A percentile compares a stretch with the other conserved stretches of the same genome.
These are phyloP conservation scores for Clarireedia homoeocarpa DNA, from an alignment of 2,329 filamentous ascomycete species.

Conservation along the genomic window DNA sequence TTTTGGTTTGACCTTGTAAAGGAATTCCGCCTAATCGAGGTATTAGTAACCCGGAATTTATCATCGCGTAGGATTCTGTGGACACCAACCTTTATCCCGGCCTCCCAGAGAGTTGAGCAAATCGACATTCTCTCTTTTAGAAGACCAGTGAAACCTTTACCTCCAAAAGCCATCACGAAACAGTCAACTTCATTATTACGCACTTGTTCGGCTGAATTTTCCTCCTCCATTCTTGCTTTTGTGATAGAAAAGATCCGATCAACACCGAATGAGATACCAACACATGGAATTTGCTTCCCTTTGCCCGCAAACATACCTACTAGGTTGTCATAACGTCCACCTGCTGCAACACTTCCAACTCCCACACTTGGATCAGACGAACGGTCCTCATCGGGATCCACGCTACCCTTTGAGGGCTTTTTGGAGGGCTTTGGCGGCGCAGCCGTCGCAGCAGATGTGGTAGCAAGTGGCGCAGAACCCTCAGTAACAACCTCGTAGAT, in stretches of 20 bases:
- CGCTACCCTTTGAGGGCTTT: slow-evolving; percentile 40
- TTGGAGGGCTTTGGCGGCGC: slow-evolving; percentile 31
- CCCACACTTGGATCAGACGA: slow-evolving; percentile 74
- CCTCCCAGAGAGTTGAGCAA: slow-evolving; percentile 71
- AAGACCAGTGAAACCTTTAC: slow-evolving; percentile 74
- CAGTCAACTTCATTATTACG: slow-evolving; percentile 76
- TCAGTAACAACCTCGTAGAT: slow-evolving; percentile 76
- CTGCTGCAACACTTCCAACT: slow-evolving; percentile 82
- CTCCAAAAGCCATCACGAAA: slow-evolving; percentile 91
- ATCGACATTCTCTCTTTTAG: slow-evolving; percentile 79
- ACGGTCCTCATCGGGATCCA: slow-evolving; percentile 51
- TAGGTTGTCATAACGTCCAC: slow-evolving; percentile 85
- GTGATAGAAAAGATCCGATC: slow-evolving; percentile 93
- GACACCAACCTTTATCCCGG: slow-evolving; percentile 66
- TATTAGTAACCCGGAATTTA: slow-evolving; percentile 8
- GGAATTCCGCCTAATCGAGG: slow-evolving; percentile 61
- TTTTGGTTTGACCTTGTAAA: slow-evolving; percentile 86
- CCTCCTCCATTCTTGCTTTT: slow-evolving; percentile 64
- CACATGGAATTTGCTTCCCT: slow-evolving; percentile 70
- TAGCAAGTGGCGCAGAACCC: slow-evolving; percentile 37
- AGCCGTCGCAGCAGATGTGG: slow-evolving; percentile 32
- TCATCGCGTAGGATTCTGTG: background rate
- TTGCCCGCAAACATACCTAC: slow-evolving; percentile 91
- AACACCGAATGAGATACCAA: slow-evolving; percentile 88
- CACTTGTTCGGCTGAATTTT: slow-evolving; percentile 45